A percentile compares a stretch with the other conserved stretches of the same genome.
phyloP scores from a whole-genome alignment of 441 rosid species.

The Codiaeum variegatum region DNA sequence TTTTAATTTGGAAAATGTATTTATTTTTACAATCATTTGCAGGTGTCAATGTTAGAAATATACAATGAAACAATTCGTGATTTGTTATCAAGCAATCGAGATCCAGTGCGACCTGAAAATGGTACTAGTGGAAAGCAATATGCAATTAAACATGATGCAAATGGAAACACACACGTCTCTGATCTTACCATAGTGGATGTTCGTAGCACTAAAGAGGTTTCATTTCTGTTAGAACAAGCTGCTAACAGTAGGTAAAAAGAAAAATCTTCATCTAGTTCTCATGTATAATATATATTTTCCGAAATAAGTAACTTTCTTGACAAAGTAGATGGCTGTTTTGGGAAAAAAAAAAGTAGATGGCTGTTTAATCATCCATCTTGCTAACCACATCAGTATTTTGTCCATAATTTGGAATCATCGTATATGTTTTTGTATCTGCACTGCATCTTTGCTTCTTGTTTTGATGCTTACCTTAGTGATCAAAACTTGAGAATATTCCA shows the following conservation, averaged over 20 bases:
- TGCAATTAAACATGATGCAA: slow-evolving; percentile 75
- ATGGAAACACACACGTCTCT: slow-evolving; percentile 75
- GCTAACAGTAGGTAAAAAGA: slow-evolving; percentile 73
- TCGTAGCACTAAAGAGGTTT: slow-evolving; percentile 61
- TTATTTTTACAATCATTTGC: slow-evolving; percentile 9
- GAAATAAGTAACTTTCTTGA: not conserved
- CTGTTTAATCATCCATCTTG: not conserved
- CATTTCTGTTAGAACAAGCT: slow-evolving; percentile 76
- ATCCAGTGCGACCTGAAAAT: slow-evolving; percentile 48
- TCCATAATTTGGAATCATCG: not conserved
- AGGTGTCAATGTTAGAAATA: slow-evolving; percentile 98
- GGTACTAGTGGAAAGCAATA: slow-evolving; percentile 66
- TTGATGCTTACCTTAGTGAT: not conserved
- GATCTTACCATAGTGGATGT: slow-evolving; percentile 90
- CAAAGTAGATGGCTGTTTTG: not conserved
- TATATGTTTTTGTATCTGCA: not conserved
- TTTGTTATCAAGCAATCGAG: slow-evolving; percentile 51
- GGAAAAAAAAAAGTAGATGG: slow-evolving; percentile 1
- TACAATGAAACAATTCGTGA: slow-evolving; percentile 92
- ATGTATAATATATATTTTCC: not conserved
- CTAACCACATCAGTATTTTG: not conserved
- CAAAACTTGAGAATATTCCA: not conserved
- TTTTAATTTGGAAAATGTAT: not conserved
- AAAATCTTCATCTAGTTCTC: not conserved
- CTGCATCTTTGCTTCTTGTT: not conserved